A percentile compares a stretch with the other conserved stretches of the same genome.
Conservation (phyloP, 169 alveolate genomes). For the Plasmodium fragile region DNA sequence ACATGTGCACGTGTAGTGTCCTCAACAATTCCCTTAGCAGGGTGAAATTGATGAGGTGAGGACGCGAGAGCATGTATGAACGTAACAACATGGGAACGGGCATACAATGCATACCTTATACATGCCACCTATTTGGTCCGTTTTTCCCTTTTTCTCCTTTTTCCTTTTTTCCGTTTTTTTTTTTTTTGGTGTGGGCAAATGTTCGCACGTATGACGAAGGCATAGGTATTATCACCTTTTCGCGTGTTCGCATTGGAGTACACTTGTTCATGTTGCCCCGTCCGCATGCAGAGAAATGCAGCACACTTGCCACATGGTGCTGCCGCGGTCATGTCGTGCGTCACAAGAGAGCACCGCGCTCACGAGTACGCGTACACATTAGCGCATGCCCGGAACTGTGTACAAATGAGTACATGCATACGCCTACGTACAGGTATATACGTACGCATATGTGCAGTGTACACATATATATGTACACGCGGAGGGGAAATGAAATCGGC, state of each 20-base stretch:
- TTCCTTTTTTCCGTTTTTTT: too few relatives aligned
- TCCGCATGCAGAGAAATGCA: background rate
- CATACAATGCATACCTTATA: background rate
- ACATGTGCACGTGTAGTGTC: background rate
- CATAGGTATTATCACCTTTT: background rate
- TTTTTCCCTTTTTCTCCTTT: background rate
- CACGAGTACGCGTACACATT: background rate
- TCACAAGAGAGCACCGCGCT: background rate
- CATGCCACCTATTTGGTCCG: background rate
- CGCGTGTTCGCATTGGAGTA: background rate
- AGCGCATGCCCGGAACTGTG: background rate
- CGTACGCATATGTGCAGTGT: background rate
- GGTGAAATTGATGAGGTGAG: background rate
- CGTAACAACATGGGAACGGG: background rate
- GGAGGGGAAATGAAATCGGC: background rate
- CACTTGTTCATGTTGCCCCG: background rate
- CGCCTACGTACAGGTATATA: background rate
- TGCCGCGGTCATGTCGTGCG: background rate
- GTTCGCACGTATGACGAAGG: background rate
- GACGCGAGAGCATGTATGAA: background rate
- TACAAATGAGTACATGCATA: conserved; percentile 7
- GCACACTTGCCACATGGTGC: background rate
- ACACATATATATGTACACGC: background rate
- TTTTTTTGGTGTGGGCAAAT: background rate
- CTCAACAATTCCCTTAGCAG: background rate